Conservation (phyloP, 2,329 filamentous ascomycete species). For the Periconia macrospinosa region DNA sequence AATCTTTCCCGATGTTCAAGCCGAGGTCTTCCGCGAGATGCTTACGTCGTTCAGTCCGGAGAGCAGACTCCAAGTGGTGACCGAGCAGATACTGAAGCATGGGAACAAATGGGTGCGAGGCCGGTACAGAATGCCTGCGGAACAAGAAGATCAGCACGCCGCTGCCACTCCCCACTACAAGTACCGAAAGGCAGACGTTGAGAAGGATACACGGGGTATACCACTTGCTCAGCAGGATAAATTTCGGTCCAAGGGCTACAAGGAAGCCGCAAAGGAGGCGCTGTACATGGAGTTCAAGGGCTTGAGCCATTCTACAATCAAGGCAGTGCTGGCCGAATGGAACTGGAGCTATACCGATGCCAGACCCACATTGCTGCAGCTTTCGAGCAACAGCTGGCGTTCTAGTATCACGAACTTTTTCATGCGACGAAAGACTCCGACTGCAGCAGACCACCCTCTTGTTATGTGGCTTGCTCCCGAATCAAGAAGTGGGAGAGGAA, state of each 20-base stretch:
- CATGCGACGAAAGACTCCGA: slow-evolving; percentile 63
- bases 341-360: slow-evolving; percentile 79
- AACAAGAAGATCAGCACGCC: slow-evolving; percentile 39
- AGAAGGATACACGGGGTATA: slow-evolving; percentile 33
- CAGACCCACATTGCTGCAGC: slow-evolving; percentile 66
- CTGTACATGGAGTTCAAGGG: slow-evolving; percentile 76
- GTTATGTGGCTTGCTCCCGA: slow-evolving; percentile 66
- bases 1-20: slow-evolving; percentile 78
- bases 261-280: slow-evolving; percentile 66
- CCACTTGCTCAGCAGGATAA: slow-evolving; percentile 62
- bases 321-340: slow-evolving; percentile 76
- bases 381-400: slow-evolving; percentile 76
- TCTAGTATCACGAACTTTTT: slow-evolving; percentile 74
- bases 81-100: slow-evolving; percentile 75
- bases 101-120: slow-evolving; percentile 71
- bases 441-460: slow-evolving; percentile 58
- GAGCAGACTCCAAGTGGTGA: slow-evolving; percentile 74
- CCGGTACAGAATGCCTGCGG: slow-evolving; percentile 51
- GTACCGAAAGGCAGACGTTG: slow-evolving; percentile 32
- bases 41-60: slow-evolving; percentile 73
- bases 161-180: slow-evolving; percentile 33
- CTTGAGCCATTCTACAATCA: slow-evolving; percentile 71
- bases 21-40: slow-evolving; percentile 83
- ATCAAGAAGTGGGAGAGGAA: slow-evolving; percentile 54
- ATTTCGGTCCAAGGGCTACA: slow-evolving; percentile 70